Base-by-base conservation (phyloP, 495 filamentous ascomycete genomes). In the Xylaria telfairii region DNA sequence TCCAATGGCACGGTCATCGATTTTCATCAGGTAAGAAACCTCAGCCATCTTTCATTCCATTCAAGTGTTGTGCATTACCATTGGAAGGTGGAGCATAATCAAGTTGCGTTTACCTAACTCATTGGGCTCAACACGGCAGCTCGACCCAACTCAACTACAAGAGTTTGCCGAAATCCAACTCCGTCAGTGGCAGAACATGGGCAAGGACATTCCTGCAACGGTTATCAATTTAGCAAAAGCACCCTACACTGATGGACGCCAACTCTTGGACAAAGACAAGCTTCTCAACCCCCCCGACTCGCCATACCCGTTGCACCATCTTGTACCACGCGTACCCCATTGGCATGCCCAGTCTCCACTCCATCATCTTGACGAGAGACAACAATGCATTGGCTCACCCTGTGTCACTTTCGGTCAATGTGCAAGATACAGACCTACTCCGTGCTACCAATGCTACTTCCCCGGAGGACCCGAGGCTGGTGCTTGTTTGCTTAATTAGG, bases 331-430 rank as follows among this genome's bases (percentile, higher is more conserved):
- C 24, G 26, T 21, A 26, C 32, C 53, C 26, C 53, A 56, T 32
- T 56, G 24, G 53, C 53, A 56, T 28, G 7, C 53, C 26, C 53
- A 56, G 26, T 28, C 32, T 56, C 53, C 53, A 56, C 53, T 56
- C 24, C 53, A 56, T 56, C 24, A 30, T 56, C 53, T 56, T 56
- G 53, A 56, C 26, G 53, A 56, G 24, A 56, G 26, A 56, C 53
- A 28, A 56, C 53, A 56, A 56, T 56, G 53, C 53, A 32, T 56
- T 32, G 53, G 53, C 53, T 56, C 53, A 56, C 53, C 53, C 9
- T 56, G 53, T 56, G 24, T 56, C 53, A 56, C 53, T 56, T 56
- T 56, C 53, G 53, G 53, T 56, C 53, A 56, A 56, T 56, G 53
- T 56, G 53, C 53, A 56, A 56, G 53, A 56, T 56, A 56, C 32